Evolutionary conservation across 768 basidiomycete genomes (phyloP).

Genomic region (Cystobasidium tubakii): DNA sequence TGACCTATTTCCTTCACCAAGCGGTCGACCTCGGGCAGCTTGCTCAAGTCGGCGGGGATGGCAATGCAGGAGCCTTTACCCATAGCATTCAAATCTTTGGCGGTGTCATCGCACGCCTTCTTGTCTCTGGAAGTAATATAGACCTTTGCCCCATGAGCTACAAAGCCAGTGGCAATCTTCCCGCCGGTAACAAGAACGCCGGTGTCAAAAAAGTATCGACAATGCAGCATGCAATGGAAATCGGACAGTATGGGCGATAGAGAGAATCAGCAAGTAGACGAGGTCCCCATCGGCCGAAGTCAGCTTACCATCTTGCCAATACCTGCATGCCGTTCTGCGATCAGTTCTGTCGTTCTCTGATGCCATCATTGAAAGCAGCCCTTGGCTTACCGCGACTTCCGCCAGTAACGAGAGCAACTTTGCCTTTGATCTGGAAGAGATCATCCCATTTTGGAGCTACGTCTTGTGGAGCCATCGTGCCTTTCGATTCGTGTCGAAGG

Average conservation of each 20-base stretch:
- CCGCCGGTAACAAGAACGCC: background rate
- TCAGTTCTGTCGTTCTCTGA: background rate
- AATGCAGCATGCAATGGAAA: no score
- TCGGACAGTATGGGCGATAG: no score
- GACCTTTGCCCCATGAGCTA: constrained; percentile 60
- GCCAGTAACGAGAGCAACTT: constrained; percentile 60
- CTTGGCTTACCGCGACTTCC: constrained; percentile 52
- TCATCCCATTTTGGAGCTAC: constrained; percentile 22
- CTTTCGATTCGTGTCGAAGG: background rate
- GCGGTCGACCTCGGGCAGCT: constrained; percentile 56
- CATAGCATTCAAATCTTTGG: constrained; percentile 55
- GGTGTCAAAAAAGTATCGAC: background rate
- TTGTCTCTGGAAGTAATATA: constrained; percentile 62
- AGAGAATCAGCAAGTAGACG: background rate
- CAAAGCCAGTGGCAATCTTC: constrained; percentile 63
- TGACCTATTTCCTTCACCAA: constrained; percentile 56
- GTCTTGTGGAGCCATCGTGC: constrained; percentile 6
- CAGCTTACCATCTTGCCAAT: constrained; percentile 26
- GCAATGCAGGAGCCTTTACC: constrained; percentile 59
- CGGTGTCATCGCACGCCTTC: constrained; percentile 56
- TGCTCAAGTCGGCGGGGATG: constrained; percentile 58
- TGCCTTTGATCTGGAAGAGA: constrained; percentile 45
- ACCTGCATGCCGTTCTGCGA: constrained; percentile 40
- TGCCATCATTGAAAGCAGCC: background rate
- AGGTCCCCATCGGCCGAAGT: no score